phyloP scores from a whole-genome alignment of 345 rosid genomes.

The Eucalyptus tenuipes region DNA sequence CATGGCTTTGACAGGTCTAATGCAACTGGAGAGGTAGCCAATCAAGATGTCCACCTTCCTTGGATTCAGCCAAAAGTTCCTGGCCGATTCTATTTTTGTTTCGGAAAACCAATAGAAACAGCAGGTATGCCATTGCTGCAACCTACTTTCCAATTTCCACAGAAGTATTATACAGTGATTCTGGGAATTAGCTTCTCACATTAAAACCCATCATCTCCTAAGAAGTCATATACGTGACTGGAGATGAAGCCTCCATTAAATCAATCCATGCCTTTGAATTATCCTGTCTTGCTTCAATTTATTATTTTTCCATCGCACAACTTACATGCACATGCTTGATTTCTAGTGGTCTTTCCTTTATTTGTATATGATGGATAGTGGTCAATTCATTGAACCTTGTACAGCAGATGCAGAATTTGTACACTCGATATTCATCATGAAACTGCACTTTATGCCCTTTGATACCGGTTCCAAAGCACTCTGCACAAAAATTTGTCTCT shows the following conservation, averaged over 20 bases:
- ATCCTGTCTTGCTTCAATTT: background rate
- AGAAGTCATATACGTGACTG: background rate
- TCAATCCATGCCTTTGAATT: background rate
- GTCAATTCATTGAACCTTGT: background rate
- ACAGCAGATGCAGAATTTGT: background rate
- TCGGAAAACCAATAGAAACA: conserved; percentile 72
- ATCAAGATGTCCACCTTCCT: conserved; percentile 45
- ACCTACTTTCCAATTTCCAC: background rate
- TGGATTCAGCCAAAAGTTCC: conserved; percentile 63
- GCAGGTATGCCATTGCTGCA: conserved; percentile 18
- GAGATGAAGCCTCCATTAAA: background rate
- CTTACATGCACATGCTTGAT: background rate
- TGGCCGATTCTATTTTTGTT: conserved; percentile 62
- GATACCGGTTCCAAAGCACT: background rate
- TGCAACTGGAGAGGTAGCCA: conserved; percentile 37
- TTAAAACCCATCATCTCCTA: background rate
- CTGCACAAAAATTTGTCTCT: background rate
- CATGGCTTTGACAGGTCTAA: conserved; percentile 16
- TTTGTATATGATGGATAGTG: background rate
- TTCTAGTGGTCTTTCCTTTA: background rate
- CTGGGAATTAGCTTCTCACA: background rate
- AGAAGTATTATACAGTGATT: background rate
- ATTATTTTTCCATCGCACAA: background rate
- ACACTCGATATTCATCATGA: background rate
- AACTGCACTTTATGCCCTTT: background rate